Evolutionary conservation across 345 rosid species (phyloP), one percentile per base, ranked within the genome.

Genomic region (Streptanthus diversifolius): DNA sequence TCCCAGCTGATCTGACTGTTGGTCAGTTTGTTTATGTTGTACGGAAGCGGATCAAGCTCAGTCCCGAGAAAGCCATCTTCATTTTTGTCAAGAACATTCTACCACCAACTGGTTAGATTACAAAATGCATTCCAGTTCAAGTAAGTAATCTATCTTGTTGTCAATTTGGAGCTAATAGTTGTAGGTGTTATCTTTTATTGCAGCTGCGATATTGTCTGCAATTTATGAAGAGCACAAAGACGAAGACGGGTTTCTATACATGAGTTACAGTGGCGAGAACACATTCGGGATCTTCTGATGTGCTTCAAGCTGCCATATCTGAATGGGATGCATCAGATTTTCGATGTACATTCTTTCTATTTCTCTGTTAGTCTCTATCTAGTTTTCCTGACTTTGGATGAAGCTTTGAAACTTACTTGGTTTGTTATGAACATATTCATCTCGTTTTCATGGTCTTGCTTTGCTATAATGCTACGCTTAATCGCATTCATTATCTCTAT

Each of bases 1-100:
- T 85, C 51, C 86, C 88, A 7, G 88, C 85, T 70, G 88, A 83
- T 81, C 75, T 85, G 9, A 85, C 86, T 24, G 88, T 85, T 66
- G 88, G 88, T 5, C 88, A 85, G 69, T 85, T 85, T n/a, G 86
- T 85, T 30, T 85, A 85, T 24, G 88, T 85, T 54, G 88, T 85
- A 0, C 79, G 88, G 17, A 85, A 85, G 76, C 75, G 86, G 71
- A 83, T 85, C 70, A 83, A 85, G 81, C 85, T 85, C 18, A 83
- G 82, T 55, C 83, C 88, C 2, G 88, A 85, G 82, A 85, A 85
- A 79, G 88, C 86, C 15, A 85, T 85, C 59, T 85, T 85, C 70
- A 77, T 81, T 29, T 85, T 85, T 18, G 85, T 85, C 72, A 81
- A 81, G 81, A 81, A 83, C 65, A 65, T 85, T 68, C 72, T 83